phyloP scores from a whole-genome alignment of 352 stramenopile species.

The Phytophthora ohioensis region DNA sequence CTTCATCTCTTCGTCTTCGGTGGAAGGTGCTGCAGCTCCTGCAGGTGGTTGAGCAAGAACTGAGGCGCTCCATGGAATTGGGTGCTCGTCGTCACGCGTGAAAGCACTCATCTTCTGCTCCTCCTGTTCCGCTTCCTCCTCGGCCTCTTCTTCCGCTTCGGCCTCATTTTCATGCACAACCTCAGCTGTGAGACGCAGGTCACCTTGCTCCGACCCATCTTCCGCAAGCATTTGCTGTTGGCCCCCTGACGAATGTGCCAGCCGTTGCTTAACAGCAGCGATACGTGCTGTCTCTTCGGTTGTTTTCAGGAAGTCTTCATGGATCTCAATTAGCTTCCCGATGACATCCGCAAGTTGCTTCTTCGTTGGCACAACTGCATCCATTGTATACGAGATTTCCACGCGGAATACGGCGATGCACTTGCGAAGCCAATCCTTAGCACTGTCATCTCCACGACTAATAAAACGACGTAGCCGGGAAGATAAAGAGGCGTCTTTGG shows the following conservation, averaged over 20 bases:
- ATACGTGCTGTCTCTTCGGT: conserved; percentile 60
- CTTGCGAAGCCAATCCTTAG: conserved; percentile 65
- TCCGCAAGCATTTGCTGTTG: conserved; percentile 47
- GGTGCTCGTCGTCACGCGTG: conserved; percentile 89
- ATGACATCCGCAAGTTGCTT: conserved; percentile 81
- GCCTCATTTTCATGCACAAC: conserved; percentile 93
- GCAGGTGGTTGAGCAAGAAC: conserved; percentile 48
- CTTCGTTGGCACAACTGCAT: conserved; percentile 68
- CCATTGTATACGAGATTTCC: conserved; percentile 83
- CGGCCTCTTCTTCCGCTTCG: conserved; percentile 88
- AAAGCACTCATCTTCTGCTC: conserved; percentile 94
- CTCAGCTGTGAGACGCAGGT: conserved; percentile 83
- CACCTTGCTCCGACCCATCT: conserved; percentile 67
- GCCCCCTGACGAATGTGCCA: conserved; percentile 64
- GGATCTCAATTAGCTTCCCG: conserved; percentile 57
- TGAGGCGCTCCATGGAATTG: conserved; percentile 78
- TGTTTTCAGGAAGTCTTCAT: conserved; percentile 71
- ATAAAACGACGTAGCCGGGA: conserved; percentile 78
- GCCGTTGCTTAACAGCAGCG: conserved; percentile 61
- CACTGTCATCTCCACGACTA: conserved; percentile 38
- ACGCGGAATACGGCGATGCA: conserved; percentile 83
- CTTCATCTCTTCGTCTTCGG: conserved; percentile 37
- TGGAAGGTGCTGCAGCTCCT: conserved; percentile 8
- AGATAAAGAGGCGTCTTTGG: conserved; percentile 42
- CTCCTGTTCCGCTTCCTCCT: conserved; percentile 91